Conservation (phyloP, 129 eudicot genomes). For the Pulicaria dysenterica region DNA sequence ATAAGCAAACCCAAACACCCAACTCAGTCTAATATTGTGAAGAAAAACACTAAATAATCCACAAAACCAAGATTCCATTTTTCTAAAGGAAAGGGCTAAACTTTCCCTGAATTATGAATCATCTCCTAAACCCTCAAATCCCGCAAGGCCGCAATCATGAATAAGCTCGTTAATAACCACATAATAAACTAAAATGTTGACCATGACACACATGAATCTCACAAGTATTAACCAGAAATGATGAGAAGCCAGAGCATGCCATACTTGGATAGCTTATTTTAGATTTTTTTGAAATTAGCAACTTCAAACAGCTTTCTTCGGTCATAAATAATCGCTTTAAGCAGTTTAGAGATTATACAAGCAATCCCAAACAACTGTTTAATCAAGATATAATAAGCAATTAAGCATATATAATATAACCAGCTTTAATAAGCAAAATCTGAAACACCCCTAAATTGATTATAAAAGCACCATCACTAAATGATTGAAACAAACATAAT, state of each 20-base stretch:
- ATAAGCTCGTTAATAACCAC: not conserved
- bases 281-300: no score
- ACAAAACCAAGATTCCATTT: conserved; percentile 10
- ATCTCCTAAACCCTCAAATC: not conserved
- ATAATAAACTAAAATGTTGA: not conserved
- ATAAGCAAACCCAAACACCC: not conserved
- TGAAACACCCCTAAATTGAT: not conserved
- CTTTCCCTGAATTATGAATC: not conserved
- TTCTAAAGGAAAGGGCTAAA: not conserved
- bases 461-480: not conserved
- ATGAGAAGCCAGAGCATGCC: no score
- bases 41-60: not conserved
- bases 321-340: no score
- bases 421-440: no score
- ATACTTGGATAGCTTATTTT: no score
- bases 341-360: no score
- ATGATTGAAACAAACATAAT: conserved; percentile 4
- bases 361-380: no score
- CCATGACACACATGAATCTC: not conserved
- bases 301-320: no score
- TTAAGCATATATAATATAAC: no score
- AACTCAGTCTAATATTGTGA: not conserved
- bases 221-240: not conserved
- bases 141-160: not conserved
- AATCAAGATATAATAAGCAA: no score